These are phyloP conservation scores for Pulveroboletus ravenelii DNA, from an alignment of 768 basidiomycete species.

Conservation along the genomic window DNA sequence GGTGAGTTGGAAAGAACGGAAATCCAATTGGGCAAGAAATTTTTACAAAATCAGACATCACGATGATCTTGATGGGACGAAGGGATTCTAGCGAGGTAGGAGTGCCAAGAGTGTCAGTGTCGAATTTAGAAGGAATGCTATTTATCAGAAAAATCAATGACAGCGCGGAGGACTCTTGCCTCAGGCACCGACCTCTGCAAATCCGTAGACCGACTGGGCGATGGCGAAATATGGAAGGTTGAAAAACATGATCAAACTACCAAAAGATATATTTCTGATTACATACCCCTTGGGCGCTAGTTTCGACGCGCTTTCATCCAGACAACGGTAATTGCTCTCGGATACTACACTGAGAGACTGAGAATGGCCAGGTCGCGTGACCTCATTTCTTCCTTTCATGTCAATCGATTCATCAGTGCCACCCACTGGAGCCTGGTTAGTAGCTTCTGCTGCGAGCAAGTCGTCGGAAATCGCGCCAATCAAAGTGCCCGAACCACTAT, in stretches of 20 bases:
- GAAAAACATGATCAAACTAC: neutral
- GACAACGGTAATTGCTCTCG: conserved; percentile 20
- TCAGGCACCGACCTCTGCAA: conserved; percentile 15
- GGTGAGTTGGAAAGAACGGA: neutral
- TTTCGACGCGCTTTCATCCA: neutral
- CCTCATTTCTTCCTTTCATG: neutral
- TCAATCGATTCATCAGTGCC: too few species aligned
- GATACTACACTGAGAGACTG: conserved; percentile 22
- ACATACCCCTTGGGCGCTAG: conserved; percentile 8
- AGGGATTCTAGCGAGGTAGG: conserved; percentile 6
- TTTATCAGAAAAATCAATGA: neutral
- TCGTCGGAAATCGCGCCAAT: neutral
- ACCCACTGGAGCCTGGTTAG: neutral
- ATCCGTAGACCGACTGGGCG: conserved; percentile 5
- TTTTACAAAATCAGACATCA: conserved; percentile 31
- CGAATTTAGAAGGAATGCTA: conserved; percentile 20
- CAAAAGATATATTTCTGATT: neutral
- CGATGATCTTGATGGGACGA: conserved; percentile 29
- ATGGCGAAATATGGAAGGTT: neutral
- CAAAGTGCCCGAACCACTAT: neutral
- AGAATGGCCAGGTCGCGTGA: neutral
- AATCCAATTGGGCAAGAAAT: neutral
- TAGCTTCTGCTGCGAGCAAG: too few species aligned
- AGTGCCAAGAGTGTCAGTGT: neutral
- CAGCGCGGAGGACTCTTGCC: neutral